Evolutionary conservation across 306 rosid genomes (phyloP), one percentile per base, ranked within the genome.

Genomic region (Lotus japonicus): DNA sequence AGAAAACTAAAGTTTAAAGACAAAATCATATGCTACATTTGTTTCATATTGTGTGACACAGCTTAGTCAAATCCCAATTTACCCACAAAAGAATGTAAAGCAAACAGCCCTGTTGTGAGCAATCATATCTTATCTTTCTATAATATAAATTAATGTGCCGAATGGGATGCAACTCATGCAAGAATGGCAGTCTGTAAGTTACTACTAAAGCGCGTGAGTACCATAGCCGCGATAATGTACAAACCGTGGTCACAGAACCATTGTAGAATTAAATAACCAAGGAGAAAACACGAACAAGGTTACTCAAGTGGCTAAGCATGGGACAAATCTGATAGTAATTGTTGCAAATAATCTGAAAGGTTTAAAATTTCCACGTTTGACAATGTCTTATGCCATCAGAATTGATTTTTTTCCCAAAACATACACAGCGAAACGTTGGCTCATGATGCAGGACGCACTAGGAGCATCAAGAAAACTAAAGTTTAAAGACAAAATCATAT

Each of bases 171-270:
- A n/a, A n/a, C n/a, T n/a, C n/a, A n/a, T n/a, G n/a, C 36, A 58
- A 51, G 63, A 56, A 41, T n/a, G 61, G 18, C 56, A 55, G 46
- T 65, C 50, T 58, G 16, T 38, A 16, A 52, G 53, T 17, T 15
- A 31, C 2, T 11, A 45, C 11, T 57, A 18, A 68, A 49, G 5
- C 28, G n/a, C n/a, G n/a, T n/a, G n/a, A n/a, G n/a, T n/a, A n/a
- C n/a, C n/a, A n/a, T n/a, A n/a, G n/a, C n/a, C 44, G 72, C 65
- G 76, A 36, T 1, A 15, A 16, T 16, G 42, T 57, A 66, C 57
- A 65, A 42, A 31, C 33, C n/a, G n/a, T n/a, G n/a, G n/a, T 13
- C 42, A 75, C 19, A 43, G 42, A 58, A 71, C 39, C 16, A 21
- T 0, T 49, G 35, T 57, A 36, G 8, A n/a, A 38, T 15, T 5